phyloP scores from a whole-genome alignment of 768 basidiomycete genomes.

The Myochromella boudieri region DNA sequence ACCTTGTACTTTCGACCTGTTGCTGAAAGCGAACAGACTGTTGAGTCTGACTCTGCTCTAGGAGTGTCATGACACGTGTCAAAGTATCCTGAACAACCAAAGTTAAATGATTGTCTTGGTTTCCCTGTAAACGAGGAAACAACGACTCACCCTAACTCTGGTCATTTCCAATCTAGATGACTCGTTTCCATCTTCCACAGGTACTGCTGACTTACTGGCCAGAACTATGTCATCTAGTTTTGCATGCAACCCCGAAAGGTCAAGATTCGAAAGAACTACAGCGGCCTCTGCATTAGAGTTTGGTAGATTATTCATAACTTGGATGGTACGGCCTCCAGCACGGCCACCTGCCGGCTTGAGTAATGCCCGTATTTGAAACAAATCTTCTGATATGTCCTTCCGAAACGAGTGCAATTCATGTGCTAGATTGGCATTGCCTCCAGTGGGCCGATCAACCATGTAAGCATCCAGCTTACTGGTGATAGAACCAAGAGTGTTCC shows the following conservation, averaged over 20 bases:
- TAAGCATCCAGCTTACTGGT: constrained; percentile 4
- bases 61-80: constrained; percentile 43
- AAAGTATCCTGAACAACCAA: constrained; percentile 21
- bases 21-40: constrained; percentile 54
- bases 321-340: not conserved
- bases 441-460: not conserved
- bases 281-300: not conserved
- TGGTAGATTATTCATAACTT: constrained; percentile 12
- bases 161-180: not conserved
- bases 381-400: constrained; percentile 6
- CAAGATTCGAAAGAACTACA: not conserved
- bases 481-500: constrained; percentile 8
- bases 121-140: not conserved
- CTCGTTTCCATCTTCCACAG: constrained; percentile 16
- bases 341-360: not conserved
- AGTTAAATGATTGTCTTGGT: not conserved
- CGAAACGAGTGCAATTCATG: constrained; percentile 10
- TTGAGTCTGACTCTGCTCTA: constrained; percentile 48
- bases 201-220: not conserved
- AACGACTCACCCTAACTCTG: constrained; percentile 1
- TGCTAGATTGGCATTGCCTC: not conserved
- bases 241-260: constrained; percentile 10
- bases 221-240: constrained; percentile 17
- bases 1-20: constrained; percentile 73
- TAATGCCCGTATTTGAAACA: constrained; percentile 3